Evolutionary conservation across 1,284 basidiomycete genomes (phyloP), one percentile per base, ranked within the genome.

Genomic region (Ceratobasidium theobromae): DNA sequence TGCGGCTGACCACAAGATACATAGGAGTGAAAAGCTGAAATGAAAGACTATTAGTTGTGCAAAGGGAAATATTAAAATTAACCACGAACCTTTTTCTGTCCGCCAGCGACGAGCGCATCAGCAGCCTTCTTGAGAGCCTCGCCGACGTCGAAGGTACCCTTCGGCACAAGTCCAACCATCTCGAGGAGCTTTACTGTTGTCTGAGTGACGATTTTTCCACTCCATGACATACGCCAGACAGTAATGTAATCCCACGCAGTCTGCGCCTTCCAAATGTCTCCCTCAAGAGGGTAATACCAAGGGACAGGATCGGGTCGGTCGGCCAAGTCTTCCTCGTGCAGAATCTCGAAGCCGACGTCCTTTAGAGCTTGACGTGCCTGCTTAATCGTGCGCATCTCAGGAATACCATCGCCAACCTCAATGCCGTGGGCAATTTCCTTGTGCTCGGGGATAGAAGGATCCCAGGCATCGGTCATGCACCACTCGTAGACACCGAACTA

Each of bases 401-500:
- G 93, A 74, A 99, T 98, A 71, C 97, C 96, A 76, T 97, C 95
- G 49, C 96, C 96, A 64, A 98, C 80, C 76, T 95, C 93, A 70
- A 95, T 88, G 65, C 83, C 87, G 80, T 98, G 95, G 18, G 93
- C 91, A 69, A 99, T 87, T 67, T 86, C 84, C 80, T 95, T 95
- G 84, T 99, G 96, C 70, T 86, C 78, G 16, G 95, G 90, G 77
- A 84, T 91, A 12, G 87, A 86, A 1, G 91, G 82, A 76, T 99
- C 92, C 91, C 93, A 99, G 9, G 77, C 77, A 76, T 98, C 95
- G 52, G 96, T 98, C 95, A 99, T 98, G 79, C 88, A 91, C 96
- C 96, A 99, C 76, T 98, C 96, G 79, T 98, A 98, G 48, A 98
- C 89, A 75, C 95, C 95, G 76, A 98, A 98, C 90, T 94, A 68